Percentiles rank a stretch among this genome's conserved stretches.
phyloP scores from a whole-genome alignment of 164 flowering plant species.

The Sedum album region DNA sequence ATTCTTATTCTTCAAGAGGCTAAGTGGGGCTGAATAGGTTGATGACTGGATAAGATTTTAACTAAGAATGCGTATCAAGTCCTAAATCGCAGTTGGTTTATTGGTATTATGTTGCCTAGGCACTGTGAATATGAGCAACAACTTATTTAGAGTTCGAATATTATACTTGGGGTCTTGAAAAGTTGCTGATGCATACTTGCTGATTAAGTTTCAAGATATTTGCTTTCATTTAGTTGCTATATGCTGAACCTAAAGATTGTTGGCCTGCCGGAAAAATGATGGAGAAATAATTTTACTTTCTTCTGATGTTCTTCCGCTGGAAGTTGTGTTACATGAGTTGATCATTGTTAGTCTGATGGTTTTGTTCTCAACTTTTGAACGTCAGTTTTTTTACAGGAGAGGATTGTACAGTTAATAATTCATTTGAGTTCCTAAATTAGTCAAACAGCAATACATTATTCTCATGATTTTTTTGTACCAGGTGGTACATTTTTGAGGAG shows the following conservation, averaged over 20 bases:
- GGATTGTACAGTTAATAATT: too few species aligned
- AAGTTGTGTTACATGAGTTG: not conserved
- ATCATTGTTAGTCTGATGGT: too few species aligned
- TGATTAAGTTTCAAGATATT: not conserved
- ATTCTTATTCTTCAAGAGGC: not conserved
- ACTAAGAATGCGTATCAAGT: not conserved
- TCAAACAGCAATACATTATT: not conserved
- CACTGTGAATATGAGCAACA: not conserved
- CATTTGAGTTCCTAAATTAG: too few species aligned
- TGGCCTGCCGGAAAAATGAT: too few species aligned
- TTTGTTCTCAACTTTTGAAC: too few species aligned
- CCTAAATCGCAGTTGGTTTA: not conserved
- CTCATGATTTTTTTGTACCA: slow-evolving; percentile 16
- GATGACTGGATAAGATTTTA: too few species aligned
- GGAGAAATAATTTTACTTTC: too few species aligned
- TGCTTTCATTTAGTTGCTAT: not conserved
- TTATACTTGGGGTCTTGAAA: too few species aligned
- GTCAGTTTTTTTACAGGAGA: not conserved
- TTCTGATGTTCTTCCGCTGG: not conserved
- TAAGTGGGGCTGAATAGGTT: not conserved
- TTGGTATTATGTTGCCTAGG: not conserved
- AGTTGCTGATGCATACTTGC: not conserved
- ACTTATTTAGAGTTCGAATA: not conserved
- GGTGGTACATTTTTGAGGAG: slow-evolving; percentile 95
- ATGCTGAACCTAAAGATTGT: not conserved